Evolutionary conservation across 306 rosid species (phyloP).

Genomic region (Geum urbanum): DNA sequence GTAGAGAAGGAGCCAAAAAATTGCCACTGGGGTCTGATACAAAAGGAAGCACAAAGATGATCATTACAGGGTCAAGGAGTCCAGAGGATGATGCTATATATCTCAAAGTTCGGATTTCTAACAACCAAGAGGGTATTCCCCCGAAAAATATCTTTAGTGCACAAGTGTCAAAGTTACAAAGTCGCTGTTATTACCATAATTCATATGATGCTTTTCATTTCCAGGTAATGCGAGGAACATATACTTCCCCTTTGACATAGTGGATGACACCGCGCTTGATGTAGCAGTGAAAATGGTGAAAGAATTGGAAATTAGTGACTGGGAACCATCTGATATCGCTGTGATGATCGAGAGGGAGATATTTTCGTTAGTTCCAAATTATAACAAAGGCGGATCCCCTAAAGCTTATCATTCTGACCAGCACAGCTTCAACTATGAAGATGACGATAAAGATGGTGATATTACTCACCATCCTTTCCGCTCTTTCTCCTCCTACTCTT

Average conservation of each 20-base stretch:
- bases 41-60: constrained; percentile 47
- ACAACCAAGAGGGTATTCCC: constrained; percentile 38
- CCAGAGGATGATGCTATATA: constrained; percentile 56
- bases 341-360: constrained; percentile 75
- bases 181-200: not conserved
- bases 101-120: constrained; percentile 60
- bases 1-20: not conserved
- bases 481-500: constrained; percentile 43
- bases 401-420: constrained; percentile 37
- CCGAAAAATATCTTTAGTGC: not conserved
- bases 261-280: constrained; percentile 62
- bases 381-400: constrained; percentile 38
- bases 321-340: constrained; percentile 71
- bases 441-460: constrained; percentile 29
- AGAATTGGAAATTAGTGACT: constrained; percentile 70
- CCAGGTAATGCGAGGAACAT: constrained; percentile 57
- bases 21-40: constrained; percentile 17
- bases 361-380: constrained; percentile 48
- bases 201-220: not conserved
- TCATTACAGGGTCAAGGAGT: constrained; percentile 66
- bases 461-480: constrained; percentile 42
- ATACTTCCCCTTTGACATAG: constrained; percentile 66
- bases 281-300: constrained; percentile 86
- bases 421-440: constrained; percentile 54
- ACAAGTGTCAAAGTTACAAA: not conserved